These are phyloP conservation scores for Podila horticola DNA, from an alignment of 192 early-diverging fungal genomes.

Conservation along the genomic window DNA sequence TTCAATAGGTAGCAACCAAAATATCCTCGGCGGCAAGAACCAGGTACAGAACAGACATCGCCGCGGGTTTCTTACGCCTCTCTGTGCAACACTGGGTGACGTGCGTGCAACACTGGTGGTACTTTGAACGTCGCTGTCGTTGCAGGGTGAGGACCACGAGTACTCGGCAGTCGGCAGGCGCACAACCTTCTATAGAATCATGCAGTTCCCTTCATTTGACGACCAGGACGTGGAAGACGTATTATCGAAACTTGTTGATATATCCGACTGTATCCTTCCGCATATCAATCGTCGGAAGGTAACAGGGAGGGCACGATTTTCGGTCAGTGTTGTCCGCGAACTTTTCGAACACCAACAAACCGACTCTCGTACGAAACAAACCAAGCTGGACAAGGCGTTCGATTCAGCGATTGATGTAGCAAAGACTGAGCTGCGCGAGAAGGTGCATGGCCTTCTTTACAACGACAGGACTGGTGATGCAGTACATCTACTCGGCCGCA, in stretches of 20 bases:
- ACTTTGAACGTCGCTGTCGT: constrained; percentile 37
- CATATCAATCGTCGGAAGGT: constrained; percentile 12
- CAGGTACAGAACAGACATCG: constrained; percentile 1
- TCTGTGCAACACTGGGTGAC: constrained; percentile 16
- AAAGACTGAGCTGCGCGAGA: not conserved
- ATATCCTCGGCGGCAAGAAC: not conserved
- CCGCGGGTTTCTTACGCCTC: constrained; percentile 46
- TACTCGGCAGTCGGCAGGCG: constrained; percentile 29
- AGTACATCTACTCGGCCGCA: constrained; percentile 23
- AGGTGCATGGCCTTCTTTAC: constrained; percentile 2
- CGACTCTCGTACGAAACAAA: constrained; percentile 9
- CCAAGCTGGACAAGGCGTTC: constrained; percentile 18
- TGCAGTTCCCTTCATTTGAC: constrained; percentile 13
- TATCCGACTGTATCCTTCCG: constrained; percentile 1
- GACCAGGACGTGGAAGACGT: not conserved
- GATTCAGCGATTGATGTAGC: constrained; percentile 9
- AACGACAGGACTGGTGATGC: not conserved
- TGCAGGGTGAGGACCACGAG: constrained; percentile 27
- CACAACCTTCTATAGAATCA: constrained; percentile 11
- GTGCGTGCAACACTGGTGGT: constrained; percentile 33
- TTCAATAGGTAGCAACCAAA: not conserved
- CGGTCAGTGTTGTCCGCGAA: constrained; percentile 11
- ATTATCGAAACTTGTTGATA: not conserved
- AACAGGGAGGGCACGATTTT: constrained; percentile 15
- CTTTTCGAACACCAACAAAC: constrained; percentile 5